Evolutionary conservation across 345 rosid species (phyloP), one percentile per base, ranked within the genome.

Genomic region (Ceriops tagal): DNA sequence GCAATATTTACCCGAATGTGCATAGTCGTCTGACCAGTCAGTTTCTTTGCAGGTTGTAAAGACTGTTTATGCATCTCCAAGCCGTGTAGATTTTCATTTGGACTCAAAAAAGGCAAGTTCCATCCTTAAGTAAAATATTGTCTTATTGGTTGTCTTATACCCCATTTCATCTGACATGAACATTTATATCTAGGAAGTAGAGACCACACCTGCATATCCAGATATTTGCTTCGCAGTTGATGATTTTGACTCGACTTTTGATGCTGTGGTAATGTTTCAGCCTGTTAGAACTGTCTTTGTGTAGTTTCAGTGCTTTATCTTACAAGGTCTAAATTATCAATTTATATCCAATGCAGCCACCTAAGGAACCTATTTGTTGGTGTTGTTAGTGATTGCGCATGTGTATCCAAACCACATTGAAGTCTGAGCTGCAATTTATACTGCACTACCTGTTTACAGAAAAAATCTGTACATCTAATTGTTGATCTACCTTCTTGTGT

Each of bases 61-160:
- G 83, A 92, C 91, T 66, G 97, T 89, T 65, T 96, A 92, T 80
- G 99, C 99, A 65, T 96, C 99, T 72, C 97, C 99, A 49, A 96
- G 91, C 81, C 92, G 95, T 43, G 88, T 96, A 71, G 80, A 88
- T 83, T 92, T 90, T 83, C 98, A 90, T 62, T 82, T 96, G 86
- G 97, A 90, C 76, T 83, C 96, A 58, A 88, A 89, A 76, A 96
- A 92, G 97, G 98, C 68, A 83, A 76, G 87, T 71, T 65, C 61
- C 61, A 68, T 73, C 66, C 21, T 67, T 51, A 16, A 30, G 30
- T 22, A 63, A 55, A 18, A 73, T 24, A 7, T 60, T 22, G 53
- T 51, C 69, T 56, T 30, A 15, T 66, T 31, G 26, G 32, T 46
- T 62, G 13, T 21, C 22, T 65, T 47, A 59, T 64, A 64, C 71